Percentiles rank a stretch among this genome's conserved stretches.
Evolutionary conservation across 768 basidiomycete species (phyloP).

Genomic region (Leccinellum albellum): DNA sequence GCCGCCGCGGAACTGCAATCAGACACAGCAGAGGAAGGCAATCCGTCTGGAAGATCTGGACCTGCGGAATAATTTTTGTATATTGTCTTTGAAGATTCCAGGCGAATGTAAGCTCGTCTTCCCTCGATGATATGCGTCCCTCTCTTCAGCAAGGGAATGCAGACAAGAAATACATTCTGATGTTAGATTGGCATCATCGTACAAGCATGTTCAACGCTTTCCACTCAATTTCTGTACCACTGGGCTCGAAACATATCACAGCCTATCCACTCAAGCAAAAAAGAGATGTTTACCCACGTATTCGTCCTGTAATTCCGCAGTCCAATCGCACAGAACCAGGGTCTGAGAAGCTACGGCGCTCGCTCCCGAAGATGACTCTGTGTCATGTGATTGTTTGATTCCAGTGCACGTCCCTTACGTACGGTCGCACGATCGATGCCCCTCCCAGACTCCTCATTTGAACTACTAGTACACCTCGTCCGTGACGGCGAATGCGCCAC

Average conservation of each 20-base stretch:
- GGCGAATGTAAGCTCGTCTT: background rate
- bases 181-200: background rate
- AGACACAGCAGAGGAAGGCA: conserved; percentile 22
- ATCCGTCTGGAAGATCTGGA: conserved; percentile 1
- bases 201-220: background rate
- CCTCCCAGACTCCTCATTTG: no score
- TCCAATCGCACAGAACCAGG: background rate
- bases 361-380: background rate
- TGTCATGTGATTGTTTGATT: no score
- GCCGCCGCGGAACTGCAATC: conserved; percentile 41
- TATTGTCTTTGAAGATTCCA: background rate
- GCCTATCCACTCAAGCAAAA: no score
- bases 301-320: background rate
- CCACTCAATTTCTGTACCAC: no score
- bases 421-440: no score
- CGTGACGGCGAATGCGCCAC: no score
- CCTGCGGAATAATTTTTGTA: conserved; percentile 8
- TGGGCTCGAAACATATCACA: background rate
- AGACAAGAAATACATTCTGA: background rate
- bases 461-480: no score
- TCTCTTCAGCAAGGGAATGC: background rate
- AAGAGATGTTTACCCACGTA: background rate
- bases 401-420: no score
- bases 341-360: no score
- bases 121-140: background rate